A percentile compares a stretch with the other conserved stretches of the same genome.
Conservation (phyloP, 495 filamentous ascomycete genomes). For the Penicillium flavigenum region DNA sequence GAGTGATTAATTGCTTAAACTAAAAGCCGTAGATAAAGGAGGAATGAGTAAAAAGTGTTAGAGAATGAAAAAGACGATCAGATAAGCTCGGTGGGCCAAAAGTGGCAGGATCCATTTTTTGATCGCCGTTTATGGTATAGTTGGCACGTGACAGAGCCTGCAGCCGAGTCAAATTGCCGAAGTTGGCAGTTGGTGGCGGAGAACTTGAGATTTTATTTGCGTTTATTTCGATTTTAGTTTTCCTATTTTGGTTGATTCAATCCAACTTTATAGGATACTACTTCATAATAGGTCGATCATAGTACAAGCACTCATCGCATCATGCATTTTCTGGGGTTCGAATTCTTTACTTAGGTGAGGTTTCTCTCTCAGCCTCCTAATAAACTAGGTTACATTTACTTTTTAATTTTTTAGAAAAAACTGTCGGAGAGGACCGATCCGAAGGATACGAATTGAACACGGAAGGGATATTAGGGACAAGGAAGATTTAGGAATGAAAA, state of each 20-base stretch:
- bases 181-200: constrained; percentile 24
- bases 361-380: not conserved
- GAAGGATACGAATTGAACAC: constrained; percentile 14
- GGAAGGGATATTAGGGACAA: not conserved
- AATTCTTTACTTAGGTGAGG: not conserved
- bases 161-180: constrained; percentile 11
- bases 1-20: not conserved
- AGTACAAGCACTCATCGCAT: constrained; percentile 3
- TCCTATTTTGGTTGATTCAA: not conserved
- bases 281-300: not conserved
- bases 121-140: constrained; percentile 16
- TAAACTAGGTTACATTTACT: not conserved
- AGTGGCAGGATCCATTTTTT: not conserved
- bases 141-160: constrained; percentile 20
- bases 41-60: constrained; percentile 28
- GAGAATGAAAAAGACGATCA: constrained; percentile 25
- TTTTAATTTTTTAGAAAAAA: not conserved
- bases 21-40: constrained; percentile 10
- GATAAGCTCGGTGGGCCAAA: constrained; percentile 24
- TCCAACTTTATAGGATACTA: not conserved
- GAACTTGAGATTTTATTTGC: not conserved
- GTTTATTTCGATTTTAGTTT: not conserved
- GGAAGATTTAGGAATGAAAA: constrained; percentile 10
- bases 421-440: constrained; percentile 32
- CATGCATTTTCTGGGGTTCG: not conserved